Evolutionary conservation across 805 yeast species (phyloP), one percentile per base, ranked within the genome.

Genomic region (Candida gorgasii): DNA sequence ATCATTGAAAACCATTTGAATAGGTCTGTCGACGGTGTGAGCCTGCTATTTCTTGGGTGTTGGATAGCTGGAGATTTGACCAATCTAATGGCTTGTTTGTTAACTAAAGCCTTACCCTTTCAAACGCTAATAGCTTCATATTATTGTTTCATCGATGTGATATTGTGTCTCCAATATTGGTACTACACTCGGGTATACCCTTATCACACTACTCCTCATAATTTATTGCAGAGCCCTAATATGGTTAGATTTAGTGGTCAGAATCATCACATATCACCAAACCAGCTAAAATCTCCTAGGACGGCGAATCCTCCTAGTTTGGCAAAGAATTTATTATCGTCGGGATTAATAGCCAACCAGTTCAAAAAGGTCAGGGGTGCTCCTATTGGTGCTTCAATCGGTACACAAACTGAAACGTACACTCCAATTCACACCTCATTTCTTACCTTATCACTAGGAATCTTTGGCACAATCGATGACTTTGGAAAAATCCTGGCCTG

Each of bases 71-170:
- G 74, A 13, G 74, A 54, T 34, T 60, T 72, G 15, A 72, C 80
- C 7, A 75, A 79, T 33, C 61, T 83, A 20, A 35, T 75, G 0
- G 97, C 97, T 0, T 88, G 96, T 47, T 45, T 86, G 0, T 58
- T 89, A 36, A 89, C 96, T 0, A 59, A 77, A 5, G 97, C 90
- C 47, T 67, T 89, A 36, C 80, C 84, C n/a, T 90, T 89, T 62
- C 97, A 89, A 58, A 75, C 80, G 8, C 65, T 81, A 16, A 66
- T 89, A 13, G 87, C 95, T 0, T 45, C 76, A 2, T 90, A 90
- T 62, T 89, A 86, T 58, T 68, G 92, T 39, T 62, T 73, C 44
- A 85, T 86, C 47, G 97, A 90, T 62, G 41, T 75, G 17, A 67
- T 87, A 8, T 68, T 90, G 20, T 72, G 82, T 36, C 70, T 75